Percentiles rank a stretch among this genome's conserved stretches.
Evolutionary conservation across 129 eudicot genomes (phyloP).

Genomic region (Tagetes patula): DNA sequence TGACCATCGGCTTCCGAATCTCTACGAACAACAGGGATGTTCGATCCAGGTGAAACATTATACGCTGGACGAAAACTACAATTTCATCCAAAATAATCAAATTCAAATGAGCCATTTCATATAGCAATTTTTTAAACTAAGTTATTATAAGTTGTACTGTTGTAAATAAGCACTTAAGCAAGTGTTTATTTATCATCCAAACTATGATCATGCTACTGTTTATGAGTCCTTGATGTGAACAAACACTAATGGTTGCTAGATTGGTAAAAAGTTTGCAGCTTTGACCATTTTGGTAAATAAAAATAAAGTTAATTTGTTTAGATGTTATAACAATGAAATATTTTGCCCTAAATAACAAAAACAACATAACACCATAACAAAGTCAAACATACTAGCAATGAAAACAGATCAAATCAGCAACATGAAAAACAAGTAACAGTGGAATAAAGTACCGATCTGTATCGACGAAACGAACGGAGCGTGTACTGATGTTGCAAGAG

Average conservation of each 20-base stretch:
- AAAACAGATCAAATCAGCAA: background rate
- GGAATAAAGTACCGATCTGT: slow-evolving; percentile 49
- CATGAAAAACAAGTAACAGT: background rate
- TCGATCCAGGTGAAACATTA: slow-evolving; percentile 85
- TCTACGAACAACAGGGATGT: slow-evolving; percentile 73
- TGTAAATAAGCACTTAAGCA: background rate
- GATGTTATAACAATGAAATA: too few species aligned
- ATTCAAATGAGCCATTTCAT: background rate
- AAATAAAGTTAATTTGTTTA: too few species aligned
- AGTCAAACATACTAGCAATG: background rate
- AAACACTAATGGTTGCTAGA: slow-evolving; percentile 12
- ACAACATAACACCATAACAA: background rate
- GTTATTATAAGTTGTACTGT: background rate
- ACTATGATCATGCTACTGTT: background rate
- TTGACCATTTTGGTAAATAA: too few species aligned
- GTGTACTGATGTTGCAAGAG: slow-evolving; percentile 61
- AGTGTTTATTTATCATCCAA: slow-evolving; percentile 20
- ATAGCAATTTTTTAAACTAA: background rate
- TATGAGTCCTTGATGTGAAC: slow-evolving; percentile 5
- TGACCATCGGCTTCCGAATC: slow-evolving; percentile 50
- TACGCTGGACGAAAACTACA: slow-evolving; percentile 72
- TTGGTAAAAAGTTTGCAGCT: too few species aligned
- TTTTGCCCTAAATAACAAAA: too few species aligned
- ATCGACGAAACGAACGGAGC: slow-evolving; percentile 63
- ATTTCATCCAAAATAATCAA: slow-evolving; percentile 14